Conservation (phyloP, 2,329 filamentous ascomycete species). For the Alternaria sp. region DNA sequence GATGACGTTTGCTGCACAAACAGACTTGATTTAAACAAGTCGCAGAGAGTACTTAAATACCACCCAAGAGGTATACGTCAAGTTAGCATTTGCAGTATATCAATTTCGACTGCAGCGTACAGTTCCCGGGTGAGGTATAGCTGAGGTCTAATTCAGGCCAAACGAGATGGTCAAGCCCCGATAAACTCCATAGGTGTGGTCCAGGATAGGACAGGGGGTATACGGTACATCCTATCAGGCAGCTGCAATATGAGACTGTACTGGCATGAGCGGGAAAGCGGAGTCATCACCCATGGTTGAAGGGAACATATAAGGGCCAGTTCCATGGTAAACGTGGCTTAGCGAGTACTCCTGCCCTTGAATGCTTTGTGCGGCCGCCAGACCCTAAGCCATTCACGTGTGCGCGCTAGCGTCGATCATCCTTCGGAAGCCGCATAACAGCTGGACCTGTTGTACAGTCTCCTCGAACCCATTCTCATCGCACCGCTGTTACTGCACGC, state of each 20-base stretch:
- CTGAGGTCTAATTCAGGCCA: neutral
- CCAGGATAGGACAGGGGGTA: neutral
- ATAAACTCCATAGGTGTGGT: neutral
- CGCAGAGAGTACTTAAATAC: neutral
- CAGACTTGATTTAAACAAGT: neutral
- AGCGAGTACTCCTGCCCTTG: constrained; percentile 9
- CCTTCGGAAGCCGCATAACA: constrained; percentile 11
- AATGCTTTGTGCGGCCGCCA: constrained; percentile 5
- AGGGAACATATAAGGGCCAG: neutral
- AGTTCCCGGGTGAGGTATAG: neutral
- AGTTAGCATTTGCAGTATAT: neutral
- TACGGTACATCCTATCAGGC: neutral
- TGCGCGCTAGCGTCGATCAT: constrained; percentile 13
- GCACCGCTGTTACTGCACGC: neutral
- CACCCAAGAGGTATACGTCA: neutral
- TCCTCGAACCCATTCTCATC: constrained; percentile 3
- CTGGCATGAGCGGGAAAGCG: neutral
- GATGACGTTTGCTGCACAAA: neutral
- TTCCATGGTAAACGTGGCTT: constrained; percentile 14
- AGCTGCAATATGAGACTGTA: neutral
- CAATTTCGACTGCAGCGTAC: neutral
- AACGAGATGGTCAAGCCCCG: neutral
- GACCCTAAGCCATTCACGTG: constrained; percentile 15
- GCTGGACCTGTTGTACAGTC: neutral
- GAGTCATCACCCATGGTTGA: constrained; percentile 5